phyloP scores from a whole-genome alignment of 2,329 filamentous ascomycete genomes.

The Alternaria conjuncta region DNA sequence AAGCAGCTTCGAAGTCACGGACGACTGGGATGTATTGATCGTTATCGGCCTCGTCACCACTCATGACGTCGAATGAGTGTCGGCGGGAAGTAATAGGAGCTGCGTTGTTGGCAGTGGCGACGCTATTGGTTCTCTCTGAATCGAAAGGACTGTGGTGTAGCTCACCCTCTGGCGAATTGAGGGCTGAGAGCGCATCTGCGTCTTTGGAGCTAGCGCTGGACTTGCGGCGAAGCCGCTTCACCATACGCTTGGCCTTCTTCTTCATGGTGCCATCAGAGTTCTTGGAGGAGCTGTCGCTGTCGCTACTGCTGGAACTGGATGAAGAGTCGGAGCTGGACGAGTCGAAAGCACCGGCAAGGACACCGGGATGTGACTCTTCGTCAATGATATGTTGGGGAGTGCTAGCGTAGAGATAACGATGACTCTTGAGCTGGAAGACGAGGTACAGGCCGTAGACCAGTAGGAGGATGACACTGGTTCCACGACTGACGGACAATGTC shows the following conservation, averaged over 20 bases:
- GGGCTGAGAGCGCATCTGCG: conserved; percentile 54
- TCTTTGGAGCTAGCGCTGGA: conserved; percentile 76
- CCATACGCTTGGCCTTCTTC: conserved; percentile 75
- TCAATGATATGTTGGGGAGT: conserved; percentile 93
- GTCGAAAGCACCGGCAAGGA: conserved; percentile 81
- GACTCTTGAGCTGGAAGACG: conserved; percentile 89
- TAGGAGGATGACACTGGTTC: conserved; percentile 84
- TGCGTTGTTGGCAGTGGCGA: conserved; percentile 25
- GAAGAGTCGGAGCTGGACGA: conserved; percentile 65
- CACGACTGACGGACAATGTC: conserved; percentile 84
- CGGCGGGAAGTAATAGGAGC: conserved; percentile 38
- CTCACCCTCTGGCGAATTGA: conserved; percentile 55
- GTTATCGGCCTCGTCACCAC: conserved; percentile 63
- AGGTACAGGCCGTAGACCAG: conserved; percentile 85
- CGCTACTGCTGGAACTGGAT: conserved; percentile 52
- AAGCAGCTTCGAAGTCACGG: conserved; percentile 57
- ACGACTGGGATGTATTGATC: conserved; percentile 50
- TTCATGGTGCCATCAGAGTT: conserved; percentile 74
- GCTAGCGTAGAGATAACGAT: conserved; percentile 88
- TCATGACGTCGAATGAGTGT: conserved; percentile 53
- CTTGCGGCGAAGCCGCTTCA: conserved; percentile 77
- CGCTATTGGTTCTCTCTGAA: conserved; percentile 31
- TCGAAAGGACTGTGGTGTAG: conserved; percentile 49
- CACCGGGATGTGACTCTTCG: conserved; percentile 85
- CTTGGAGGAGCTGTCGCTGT: conserved; percentile 71